Evolutionary conservation across 176 grass and related monocot genomes (phyloP).

Genomic region (Alloteropsis semialata): DNA sequence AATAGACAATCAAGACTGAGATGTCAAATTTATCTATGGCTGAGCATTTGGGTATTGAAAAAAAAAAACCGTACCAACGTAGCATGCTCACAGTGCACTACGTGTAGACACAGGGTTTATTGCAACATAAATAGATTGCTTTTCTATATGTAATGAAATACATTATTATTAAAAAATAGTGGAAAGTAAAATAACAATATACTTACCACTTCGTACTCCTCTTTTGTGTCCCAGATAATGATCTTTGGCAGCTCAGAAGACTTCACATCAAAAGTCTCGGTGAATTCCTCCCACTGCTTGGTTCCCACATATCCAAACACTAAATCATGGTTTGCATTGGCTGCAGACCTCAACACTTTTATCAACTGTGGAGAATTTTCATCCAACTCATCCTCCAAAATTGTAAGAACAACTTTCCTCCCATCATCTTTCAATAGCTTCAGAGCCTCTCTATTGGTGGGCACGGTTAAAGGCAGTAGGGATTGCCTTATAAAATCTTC

Average conservation of each 20-base stretch:
- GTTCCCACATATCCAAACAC: conserved; percentile 85
- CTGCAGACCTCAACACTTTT: conserved; percentile 77
- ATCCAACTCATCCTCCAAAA: conserved; percentile 70
- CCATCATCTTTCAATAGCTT: conserved; percentile 77
- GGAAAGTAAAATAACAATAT: not conserved
- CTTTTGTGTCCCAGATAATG: conserved; percentile 79
- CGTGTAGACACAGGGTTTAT: too few species aligned
- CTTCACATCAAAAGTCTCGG: conserved; percentile 65
- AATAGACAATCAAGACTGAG: conserved; percentile 1
- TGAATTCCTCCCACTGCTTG: conserved; percentile 87
- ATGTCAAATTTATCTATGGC: not conserved
- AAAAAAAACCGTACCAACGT: too few species aligned
- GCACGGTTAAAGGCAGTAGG: conserved; percentile 71
- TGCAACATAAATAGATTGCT: not conserved
- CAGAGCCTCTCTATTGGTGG: conserved; percentile 59
- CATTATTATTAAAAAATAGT: not conserved
- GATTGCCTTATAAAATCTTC: conserved; percentile 89
- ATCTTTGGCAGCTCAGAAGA: conserved; percentile 63
- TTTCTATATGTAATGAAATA: not conserved
- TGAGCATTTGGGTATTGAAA: not conserved
- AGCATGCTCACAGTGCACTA: too few species aligned
- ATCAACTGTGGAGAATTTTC: conserved; percentile 54
- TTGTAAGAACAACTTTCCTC: conserved; percentile 74
- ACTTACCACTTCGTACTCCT: conserved; percentile 87
- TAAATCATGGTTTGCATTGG: conserved; percentile 80